phyloP scores from a whole-genome alignment of 2,329 filamentous ascomycete genomes.

The Aaosphaeria arxii region DNA sequence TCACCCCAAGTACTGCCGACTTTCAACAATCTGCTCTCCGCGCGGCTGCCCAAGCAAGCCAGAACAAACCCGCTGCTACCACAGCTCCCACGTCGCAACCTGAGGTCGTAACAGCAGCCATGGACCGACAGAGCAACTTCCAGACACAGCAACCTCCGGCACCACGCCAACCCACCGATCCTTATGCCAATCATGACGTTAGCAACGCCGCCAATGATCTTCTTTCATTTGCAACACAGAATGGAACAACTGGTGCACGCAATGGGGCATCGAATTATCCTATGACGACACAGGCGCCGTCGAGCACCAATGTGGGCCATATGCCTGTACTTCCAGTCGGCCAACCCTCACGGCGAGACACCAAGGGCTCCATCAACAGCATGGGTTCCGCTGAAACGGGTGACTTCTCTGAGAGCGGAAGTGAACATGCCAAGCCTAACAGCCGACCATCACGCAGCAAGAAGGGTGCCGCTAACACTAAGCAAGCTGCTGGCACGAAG shows the following conservation, averaged over 20 bases:
- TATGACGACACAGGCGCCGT: conserved; percentile 37
- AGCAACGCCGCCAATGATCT: conserved; percentile 95
- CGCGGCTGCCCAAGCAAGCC: conserved; percentile 56
- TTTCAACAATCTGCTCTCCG: conserved; percentile 92
- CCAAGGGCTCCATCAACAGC: conserved; percentile 55
- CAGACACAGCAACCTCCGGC: conserved; percentile 40
- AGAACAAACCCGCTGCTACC: conserved; percentile 38
- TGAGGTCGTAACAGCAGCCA: conserved; percentile 38
- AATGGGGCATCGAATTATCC: conserved; percentile 51
- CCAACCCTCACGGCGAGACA: conserved; percentile 51
- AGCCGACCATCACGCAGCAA: conserved; percentile 31
- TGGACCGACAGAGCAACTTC: conserved; percentile 56
- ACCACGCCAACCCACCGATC: conserved; percentile 50
- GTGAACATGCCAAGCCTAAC: conserved; percentile 60
- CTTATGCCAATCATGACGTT: conserved; percentile 82
- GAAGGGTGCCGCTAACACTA: conserved; percentile 34
- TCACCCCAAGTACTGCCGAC: conserved; percentile 86
- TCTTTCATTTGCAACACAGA: conserved; percentile 76
- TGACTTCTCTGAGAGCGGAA: conserved; percentile 69
- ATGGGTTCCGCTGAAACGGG: conserved; percentile 57
- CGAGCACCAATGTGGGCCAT: conserved; percentile 41
- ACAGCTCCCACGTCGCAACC: conserved; percentile 45
- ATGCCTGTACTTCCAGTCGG: conserved; percentile 47
- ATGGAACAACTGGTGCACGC: conserved; percentile 50
- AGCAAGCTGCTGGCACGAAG: conserved; percentile 45